phyloP scores from a whole-genome alignment of 768 basidiomycete species.

The Ramaria sp. region DNA sequence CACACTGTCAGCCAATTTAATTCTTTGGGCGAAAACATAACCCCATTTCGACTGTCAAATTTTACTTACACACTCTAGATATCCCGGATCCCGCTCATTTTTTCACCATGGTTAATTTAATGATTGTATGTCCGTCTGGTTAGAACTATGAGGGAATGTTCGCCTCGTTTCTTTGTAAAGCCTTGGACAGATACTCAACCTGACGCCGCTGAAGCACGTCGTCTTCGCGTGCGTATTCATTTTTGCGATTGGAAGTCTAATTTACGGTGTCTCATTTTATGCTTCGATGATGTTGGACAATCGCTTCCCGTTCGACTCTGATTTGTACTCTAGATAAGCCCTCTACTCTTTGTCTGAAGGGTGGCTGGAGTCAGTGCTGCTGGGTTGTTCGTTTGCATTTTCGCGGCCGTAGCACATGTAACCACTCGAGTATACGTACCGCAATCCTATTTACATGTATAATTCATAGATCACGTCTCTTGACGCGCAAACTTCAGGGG shows the following conservation, averaged over 20 bases:
- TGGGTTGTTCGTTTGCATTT: constrained; percentile 17
- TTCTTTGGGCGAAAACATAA: constrained; percentile 18
- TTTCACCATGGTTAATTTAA: constrained; percentile 18
- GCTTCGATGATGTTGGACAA: neutral
- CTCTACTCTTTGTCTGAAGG: constrained; percentile 11
- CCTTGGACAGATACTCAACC: constrained; percentile 21
- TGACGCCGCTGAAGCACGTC: constrained; percentile 23
- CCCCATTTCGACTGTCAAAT: constrained; percentile 2
- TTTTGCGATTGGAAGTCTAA: constrained; percentile 13
- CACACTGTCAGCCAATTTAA: constrained; percentile 21
- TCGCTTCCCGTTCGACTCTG: neutral
- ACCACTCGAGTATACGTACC: neutral
- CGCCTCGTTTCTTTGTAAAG: neutral
- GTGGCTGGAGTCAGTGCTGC: constrained; percentile 5
- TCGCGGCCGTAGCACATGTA: constrained; percentile 17
- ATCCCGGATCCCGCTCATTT: constrained; percentile 14
- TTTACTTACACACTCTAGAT: neutral
- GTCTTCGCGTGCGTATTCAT: constrained; percentile 12
- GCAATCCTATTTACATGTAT: constrained; percentile 5
- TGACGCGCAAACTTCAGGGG: no score
- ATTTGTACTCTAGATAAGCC: neutral
- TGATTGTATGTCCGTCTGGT: constrained; percentile 13
- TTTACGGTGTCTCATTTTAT: constrained; percentile 12
- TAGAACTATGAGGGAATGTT: neutral
- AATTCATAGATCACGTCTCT: no score